Base-by-base conservation (phyloP, 1,284 basidiomycete genomes). In the Cutaneotrichosporon cutaneum region DNA sequence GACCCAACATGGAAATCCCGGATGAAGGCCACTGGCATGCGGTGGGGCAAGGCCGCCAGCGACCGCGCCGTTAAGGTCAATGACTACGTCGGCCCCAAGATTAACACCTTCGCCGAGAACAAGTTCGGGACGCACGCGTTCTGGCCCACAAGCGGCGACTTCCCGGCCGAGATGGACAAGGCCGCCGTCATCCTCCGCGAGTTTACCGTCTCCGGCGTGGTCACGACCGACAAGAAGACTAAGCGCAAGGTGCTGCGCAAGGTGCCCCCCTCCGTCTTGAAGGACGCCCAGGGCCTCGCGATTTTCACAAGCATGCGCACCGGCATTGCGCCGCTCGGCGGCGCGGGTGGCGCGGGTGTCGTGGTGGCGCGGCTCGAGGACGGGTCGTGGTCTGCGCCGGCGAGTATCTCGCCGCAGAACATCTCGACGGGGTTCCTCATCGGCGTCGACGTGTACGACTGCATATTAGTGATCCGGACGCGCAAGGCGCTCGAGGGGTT, bases 321-420 rank as follows among this genome's bases (percentile, higher is more conserved):
- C 10, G 84, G 82, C 0, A 77, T 84, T 13, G 81, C 82, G 0
- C 83, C 83, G 0, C 78, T 85, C 14, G 83, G 83, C 11, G 83
- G 83, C 0, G 81, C 82, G 0, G 83, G 83, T 39, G 83, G 83
- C 0, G 70, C 78, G 0, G 83, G 84, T 0, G 51, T 82, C 8
- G 79, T 83, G 8, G 67, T 82, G 4, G 80, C 78, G 14, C 71
- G 73, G 52, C 68, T 82, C 11, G 72, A 75, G 4, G 81, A 82
- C 68, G 82, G 81, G 30, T 59, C 76, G 13, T 85, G 83, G 84
- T 83, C 81, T 1, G 79, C 82, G 0, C 84, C 83, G 0, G 76
- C 79, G 5, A 76, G 77, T 24, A 82, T 84, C 54, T 75, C 75
- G 9, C 83, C 83, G 0, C 82, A 84, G 72, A 84, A 83, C 68